Conservation (phyloP, 345 rosid genomes). For the Rubroshorea leprosula region DNA sequence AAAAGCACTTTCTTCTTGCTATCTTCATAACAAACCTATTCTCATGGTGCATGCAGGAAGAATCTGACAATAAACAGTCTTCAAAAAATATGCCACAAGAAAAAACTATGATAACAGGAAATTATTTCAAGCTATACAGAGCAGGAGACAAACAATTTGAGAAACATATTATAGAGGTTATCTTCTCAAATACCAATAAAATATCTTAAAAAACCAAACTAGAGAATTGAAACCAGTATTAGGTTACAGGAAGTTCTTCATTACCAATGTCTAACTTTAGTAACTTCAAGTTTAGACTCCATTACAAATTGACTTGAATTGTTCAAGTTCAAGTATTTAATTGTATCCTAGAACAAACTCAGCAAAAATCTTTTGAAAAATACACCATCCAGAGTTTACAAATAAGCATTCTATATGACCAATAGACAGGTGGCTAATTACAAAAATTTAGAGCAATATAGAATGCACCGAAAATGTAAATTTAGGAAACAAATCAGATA, state of each 20-base stretch:
- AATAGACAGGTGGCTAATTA: conserved; percentile 5
- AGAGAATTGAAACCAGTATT: neutral
- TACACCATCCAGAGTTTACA: neutral
- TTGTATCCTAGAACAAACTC: neutral
- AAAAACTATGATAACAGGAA: neutral
- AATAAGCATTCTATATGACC: neutral
- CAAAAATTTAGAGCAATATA: neutral
- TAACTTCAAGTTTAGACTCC: neutral
- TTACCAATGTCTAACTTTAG: neutral
- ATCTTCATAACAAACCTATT: neutral
- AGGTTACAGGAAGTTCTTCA: neutral
- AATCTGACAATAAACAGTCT: neutral
- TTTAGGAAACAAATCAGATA: conserved; percentile 11
- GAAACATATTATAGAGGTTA: neutral
- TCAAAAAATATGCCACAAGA: neutral
- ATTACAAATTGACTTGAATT: no score
- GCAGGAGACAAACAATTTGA: neutral
- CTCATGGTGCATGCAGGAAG: neutral
- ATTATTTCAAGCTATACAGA: no score
- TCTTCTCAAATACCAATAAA: neutral
- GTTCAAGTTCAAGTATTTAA: neutral
- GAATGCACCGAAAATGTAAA: neutral
- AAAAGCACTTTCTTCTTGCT: neutral
- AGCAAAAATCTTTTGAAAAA: neutral
- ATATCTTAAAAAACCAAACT: conserved; percentile 5